phyloP scores from a whole-genome alignment of 495 filamentous ascomycete genomes.

The Xylaria scruposa region DNA sequence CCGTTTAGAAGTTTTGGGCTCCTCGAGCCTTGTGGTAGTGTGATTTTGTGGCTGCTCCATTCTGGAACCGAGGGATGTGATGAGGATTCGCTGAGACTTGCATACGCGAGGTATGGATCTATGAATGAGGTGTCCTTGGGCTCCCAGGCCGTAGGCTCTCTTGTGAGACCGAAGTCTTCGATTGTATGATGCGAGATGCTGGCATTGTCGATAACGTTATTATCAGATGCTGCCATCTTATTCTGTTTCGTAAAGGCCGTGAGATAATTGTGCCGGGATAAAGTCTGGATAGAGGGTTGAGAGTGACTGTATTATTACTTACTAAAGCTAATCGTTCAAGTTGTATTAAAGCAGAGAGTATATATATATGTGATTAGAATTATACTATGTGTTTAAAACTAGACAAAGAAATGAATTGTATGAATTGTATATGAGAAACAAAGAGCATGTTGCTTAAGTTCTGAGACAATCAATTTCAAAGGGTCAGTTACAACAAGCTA shows the following conservation, averaged over 20 bases:
- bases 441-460: not conserved
- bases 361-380: not conserved
- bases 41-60: slow-evolving; percentile 16
- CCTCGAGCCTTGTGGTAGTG: not conserved
- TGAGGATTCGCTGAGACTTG: not conserved
- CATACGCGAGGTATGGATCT: slow-evolving; percentile 3
- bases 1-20: not conserved
- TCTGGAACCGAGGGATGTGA: not conserved
- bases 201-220: not conserved
- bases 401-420: not conserved
- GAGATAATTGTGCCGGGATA: not conserved
- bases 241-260: too few relatives aligned
- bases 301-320: not conserved
- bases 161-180: slow-evolving; percentile 3
- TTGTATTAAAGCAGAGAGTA: not conserved
- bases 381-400: not conserved
- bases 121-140: slow-evolving; percentile 22
- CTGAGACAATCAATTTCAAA: not conserved
- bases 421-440: slow-evolving; percentile 3
- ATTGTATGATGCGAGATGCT: not conserved
- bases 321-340: not conserved
- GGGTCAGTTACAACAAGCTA: not conserved
- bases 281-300: not conserved
- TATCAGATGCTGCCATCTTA: not conserved
- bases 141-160: slow-evolving; percentile 1